Conservation (phyloP, 306 rosid species). For the Carpinus fangiana region DNA sequence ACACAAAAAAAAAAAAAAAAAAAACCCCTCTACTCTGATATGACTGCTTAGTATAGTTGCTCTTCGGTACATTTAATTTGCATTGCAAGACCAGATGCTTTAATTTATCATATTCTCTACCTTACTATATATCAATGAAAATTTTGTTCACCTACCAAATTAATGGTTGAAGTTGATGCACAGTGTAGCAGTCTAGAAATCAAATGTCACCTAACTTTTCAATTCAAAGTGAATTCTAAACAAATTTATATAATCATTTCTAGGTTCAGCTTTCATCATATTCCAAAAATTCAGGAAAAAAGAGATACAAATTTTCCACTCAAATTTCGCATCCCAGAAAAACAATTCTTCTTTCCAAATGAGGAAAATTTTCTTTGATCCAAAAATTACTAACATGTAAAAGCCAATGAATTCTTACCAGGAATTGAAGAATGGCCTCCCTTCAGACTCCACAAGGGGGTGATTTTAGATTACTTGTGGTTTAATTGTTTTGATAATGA, state of each 20-base stretch:
- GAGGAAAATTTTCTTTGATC: background rate
- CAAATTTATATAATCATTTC: background rate
- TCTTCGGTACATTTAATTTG: background rate
- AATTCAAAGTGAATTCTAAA: background rate
- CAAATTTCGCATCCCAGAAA: background rate
- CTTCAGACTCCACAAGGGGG: background rate
- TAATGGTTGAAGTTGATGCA: conserved; percentile 5
- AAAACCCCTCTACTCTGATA: too few species aligned
- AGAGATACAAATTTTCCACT: background rate
- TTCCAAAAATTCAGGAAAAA: background rate
- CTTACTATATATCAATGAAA: background rate
- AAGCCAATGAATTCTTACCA: background rate
- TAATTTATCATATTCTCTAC: too few species aligned
- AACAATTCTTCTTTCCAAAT: background rate
- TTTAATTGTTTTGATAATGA: background rate
- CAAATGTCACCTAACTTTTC: background rate
- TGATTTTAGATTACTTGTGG: background rate
- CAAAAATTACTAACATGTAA: background rate
- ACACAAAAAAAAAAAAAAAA: too few species aligned
- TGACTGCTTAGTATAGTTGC: too few species aligned
- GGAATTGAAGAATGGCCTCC: background rate
- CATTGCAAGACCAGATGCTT: too few species aligned
- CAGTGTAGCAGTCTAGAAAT: background rate
- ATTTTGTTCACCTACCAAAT: conserved; percentile 13
- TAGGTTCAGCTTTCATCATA: background rate